A percentile compares a stretch with the other conserved stretches of the same genome.
These are phyloP conservation scores for Neonectria sp. DNA, from an alignment of 2,329 filamentous ascomycete species.

Conservation along the genomic window DNA sequence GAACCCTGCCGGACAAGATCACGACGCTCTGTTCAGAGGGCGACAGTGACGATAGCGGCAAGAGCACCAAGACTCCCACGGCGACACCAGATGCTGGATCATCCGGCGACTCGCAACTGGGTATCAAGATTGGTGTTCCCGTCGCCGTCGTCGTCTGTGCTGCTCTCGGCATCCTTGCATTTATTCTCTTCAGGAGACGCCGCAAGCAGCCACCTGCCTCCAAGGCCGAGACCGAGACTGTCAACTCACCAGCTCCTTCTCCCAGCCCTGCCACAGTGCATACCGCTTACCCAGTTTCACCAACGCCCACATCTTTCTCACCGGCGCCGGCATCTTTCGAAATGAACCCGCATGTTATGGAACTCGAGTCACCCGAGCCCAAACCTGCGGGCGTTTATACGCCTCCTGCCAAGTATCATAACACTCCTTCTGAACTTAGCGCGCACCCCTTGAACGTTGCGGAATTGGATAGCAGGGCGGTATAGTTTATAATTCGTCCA, in stretches of 20 bases:
- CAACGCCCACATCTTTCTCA: neutral
- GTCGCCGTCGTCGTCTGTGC: neutral
- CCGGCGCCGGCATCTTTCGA: neutral
- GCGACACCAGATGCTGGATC: neutral
- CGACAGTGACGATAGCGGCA: neutral
- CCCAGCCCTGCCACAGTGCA: slow-evolving; percentile 10
- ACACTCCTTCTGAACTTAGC: slow-evolving; percentile 14
- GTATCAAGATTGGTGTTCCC: slow-evolving; percentile 25
- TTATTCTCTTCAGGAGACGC: slow-evolving; percentile 18
- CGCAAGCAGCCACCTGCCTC: neutral
- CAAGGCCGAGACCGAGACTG: neutral
- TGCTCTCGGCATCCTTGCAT: slow-evolving; percentile 15
- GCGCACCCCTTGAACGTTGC: neutral
- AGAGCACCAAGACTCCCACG: neutral
- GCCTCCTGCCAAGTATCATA: neutral
- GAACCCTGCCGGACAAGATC: slow-evolving; percentile 18
- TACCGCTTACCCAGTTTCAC: no score
- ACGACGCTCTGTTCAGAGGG: slow-evolving; percentile 8
- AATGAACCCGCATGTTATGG: neutral
- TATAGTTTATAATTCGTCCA: neutral
- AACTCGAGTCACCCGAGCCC: neutral
- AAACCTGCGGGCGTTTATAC: neutral
- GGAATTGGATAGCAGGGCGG: slow-evolving; percentile 13
- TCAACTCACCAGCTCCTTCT: neutral
- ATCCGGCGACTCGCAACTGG: neutral